Percentiles rank a stretch among this genome's conserved stretches.
phyloP scores from a whole-genome alignment of 208 protist genomes.

The Crithidia fasciculata region DNA sequence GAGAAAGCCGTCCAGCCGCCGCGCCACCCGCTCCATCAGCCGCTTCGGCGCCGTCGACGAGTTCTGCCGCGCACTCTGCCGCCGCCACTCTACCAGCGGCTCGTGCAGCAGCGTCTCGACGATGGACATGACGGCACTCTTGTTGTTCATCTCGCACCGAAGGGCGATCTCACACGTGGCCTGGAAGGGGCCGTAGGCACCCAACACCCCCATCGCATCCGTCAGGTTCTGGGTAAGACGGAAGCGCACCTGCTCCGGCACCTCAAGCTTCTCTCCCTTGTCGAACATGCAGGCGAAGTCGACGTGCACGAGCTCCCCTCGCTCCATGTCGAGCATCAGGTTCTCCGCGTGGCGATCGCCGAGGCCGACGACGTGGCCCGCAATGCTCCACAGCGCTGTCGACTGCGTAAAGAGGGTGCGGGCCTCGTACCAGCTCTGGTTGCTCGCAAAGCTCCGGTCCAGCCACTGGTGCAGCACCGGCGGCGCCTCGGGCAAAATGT shows the following conservation, averaged over 20 bases:
- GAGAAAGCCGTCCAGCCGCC: slow-evolving; percentile 82
- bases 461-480: slow-evolving; percentile 96
- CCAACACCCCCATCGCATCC: slow-evolving; percentile 94
- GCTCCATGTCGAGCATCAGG: slow-evolving; percentile 90
- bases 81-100: slow-evolving; percentile 94
- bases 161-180: slow-evolving; percentile 87
- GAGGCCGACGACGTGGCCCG: slow-evolving; percentile 95
- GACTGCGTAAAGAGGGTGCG: slow-evolving; percentile 89
- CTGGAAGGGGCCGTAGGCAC: slow-evolving; percentile 93
- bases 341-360: slow-evolving; percentile 97
- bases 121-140: slow-evolving; percentile 94
- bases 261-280: slow-evolving; percentile 92
- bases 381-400: slow-evolving; percentile 95
- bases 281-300: slow-evolving; percentile 98
- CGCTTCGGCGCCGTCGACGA: slow-evolving; percentile 44
- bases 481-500: slow-evolving; percentile 79
- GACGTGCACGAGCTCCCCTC: slow-evolving; percentile 93
- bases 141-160: slow-evolving; percentile 89
- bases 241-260: slow-evolving; percentile 97
- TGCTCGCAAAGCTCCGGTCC: slow-evolving; percentile 79
- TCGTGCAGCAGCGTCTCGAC: slow-evolving; percentile 96
- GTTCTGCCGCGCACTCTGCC: slow-evolving; percentile 21
- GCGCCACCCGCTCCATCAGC: slow-evolving; percentile 74
- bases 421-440: slow-evolving; percentile 91
- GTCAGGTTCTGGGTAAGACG: slow-evolving; percentile 97